Conservation (phyloP, 192 early-diverging fungal species). For the Gonapodya prolifera region DNA sequence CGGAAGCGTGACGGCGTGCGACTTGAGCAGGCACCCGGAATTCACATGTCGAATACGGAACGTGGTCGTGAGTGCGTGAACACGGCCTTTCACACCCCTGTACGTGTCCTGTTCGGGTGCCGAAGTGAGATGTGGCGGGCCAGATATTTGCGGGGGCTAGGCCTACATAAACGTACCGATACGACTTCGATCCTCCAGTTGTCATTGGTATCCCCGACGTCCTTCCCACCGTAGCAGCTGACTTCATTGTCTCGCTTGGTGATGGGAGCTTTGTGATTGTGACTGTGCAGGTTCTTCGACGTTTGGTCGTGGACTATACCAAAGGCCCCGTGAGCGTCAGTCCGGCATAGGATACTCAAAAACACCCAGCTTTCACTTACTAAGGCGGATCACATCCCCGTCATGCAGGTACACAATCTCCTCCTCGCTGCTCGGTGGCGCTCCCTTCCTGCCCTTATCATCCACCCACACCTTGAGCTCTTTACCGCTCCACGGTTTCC, state of each 20-base stretch:
- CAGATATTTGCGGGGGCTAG: too few species aligned
- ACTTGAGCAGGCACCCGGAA: conserved; percentile 63
- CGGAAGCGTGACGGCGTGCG: conserved; percentile 64
- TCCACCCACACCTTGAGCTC: not conserved
- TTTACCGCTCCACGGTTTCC: too few species aligned
- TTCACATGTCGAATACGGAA: conserved; percentile 65
- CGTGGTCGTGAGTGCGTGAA: conserved; percentile 65
- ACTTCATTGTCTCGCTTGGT: conserved; percentile 75
- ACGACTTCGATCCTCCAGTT: conserved; percentile 81
- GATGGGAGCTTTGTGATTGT: conserved; percentile 60
- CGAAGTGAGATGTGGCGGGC: too few species aligned
- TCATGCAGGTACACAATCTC: conserved; percentile 48
- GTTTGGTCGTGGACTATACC: conserved; percentile 52
- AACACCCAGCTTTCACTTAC: conserved; percentile 15
- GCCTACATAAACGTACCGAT: conserved; percentile 29
- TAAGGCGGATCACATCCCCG: conserved; percentile 71
- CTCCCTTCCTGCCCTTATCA: not conserved
- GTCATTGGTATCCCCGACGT: conserved; percentile 68
- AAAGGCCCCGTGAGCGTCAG: not conserved
- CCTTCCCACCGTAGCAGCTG: conserved; percentile 69
- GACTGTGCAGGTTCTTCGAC: conserved; percentile 71
- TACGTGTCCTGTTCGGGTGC: conserved; percentile 3
- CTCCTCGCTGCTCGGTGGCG: too few species aligned
- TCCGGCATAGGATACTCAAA: not conserved
- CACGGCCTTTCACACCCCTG: not conserved